These are phyloP conservation scores for Pleurotus giganteus DNA, from an alignment of 768 basidiomycete species.

Conservation along the genomic window DNA sequence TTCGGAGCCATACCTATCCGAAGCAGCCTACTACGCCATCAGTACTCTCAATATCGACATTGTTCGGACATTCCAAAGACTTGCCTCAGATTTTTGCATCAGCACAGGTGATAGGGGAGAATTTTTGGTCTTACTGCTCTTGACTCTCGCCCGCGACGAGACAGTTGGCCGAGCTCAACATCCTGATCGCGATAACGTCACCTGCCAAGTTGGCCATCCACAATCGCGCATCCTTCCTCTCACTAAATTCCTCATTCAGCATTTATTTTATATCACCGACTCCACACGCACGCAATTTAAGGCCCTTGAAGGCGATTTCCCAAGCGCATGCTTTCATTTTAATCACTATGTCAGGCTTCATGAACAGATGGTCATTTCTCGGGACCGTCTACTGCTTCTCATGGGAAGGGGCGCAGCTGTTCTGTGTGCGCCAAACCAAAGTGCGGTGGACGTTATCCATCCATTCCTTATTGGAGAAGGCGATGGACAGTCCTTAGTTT, in stretches of 20 bases:
- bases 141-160: constrained; percentile 21
- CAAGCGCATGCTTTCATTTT: constrained; percentile 22
- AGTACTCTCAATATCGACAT: constrained; percentile 9
- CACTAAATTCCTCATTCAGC: neutral
- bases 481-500: neutral
- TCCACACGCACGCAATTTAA: constrained; percentile 10
- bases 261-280: constrained; percentile 16
- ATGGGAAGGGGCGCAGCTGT: constrained; percentile 25
- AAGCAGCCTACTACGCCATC: constrained; percentile 24
- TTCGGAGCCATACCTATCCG: constrained; percentile 27
- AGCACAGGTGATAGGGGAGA: constrained; percentile 23
- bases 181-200: neutral
- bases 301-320: constrained; percentile 16
- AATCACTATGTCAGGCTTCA: constrained; percentile 30
- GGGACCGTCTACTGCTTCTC: constrained; percentile 15
- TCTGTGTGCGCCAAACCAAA: constrained; percentile 22
- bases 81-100: constrained; percentile 17
- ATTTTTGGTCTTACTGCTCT: constrained; percentile 17
- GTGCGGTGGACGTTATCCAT: constrained; percentile 21
- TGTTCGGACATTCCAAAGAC: constrained; percentile 8
- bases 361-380: constrained; percentile 19
- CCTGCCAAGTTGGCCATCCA: constrained; percentile 18
- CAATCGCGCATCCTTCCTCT: constrained; percentile 9
- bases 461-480: constrained; percentile 7
- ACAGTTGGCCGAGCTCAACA: neutral